Conservation (phyloP, 2,329 filamentous ascomycete genomes). For the Colletotrichum costaricense region DNA sequence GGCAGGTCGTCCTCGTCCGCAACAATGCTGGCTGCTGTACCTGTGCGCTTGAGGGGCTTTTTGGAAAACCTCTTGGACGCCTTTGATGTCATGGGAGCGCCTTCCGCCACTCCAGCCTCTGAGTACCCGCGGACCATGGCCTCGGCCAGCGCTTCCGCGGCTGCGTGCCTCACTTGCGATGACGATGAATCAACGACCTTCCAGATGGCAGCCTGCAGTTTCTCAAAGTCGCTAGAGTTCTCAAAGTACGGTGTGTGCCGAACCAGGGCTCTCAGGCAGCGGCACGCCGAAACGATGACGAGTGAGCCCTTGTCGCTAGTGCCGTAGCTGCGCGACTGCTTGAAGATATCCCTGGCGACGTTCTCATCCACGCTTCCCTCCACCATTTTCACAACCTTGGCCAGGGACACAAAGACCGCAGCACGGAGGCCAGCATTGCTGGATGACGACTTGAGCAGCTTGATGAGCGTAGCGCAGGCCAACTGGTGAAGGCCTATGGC, state of each 20-base stretch:
- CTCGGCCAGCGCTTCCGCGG: constrained; percentile 85
- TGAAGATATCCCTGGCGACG: constrained; percentile 92
- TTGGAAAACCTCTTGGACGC: constrained; percentile 75
- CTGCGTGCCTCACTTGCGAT: constrained; percentile 82
- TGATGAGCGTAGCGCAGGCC: constrained; percentile 77
- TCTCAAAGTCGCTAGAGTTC: constrained; percentile 91
- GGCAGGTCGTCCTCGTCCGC: constrained; percentile 80
- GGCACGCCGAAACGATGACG: constrained; percentile 82
- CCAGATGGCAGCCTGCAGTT: constrained; percentile 83
- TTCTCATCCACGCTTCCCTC: constrained; percentile 83
- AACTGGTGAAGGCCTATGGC: constrained; percentile 85
- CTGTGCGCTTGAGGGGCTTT: constrained; percentile 66
- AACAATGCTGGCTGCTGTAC: constrained; percentile 68
- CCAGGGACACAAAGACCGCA: constrained; percentile 79
- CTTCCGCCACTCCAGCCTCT: constrained; percentile 60
- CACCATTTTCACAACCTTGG: constrained; percentile 82
- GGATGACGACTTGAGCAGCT: constrained; percentile 82
- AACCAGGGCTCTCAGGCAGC: constrained; percentile 80
- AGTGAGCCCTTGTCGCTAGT: constrained; percentile 84
- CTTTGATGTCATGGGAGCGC: constrained; percentile 64
- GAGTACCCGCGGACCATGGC: constrained; percentile 86
- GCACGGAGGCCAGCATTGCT: constrained; percentile 86
- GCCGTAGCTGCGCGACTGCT: constrained; percentile 83
- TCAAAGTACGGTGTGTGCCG: constrained; percentile 84
- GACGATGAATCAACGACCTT: constrained; percentile 87